Conservation (phyloP, 352 stramenopile genomes). For the Phytophthora hibernalis region DNA sequence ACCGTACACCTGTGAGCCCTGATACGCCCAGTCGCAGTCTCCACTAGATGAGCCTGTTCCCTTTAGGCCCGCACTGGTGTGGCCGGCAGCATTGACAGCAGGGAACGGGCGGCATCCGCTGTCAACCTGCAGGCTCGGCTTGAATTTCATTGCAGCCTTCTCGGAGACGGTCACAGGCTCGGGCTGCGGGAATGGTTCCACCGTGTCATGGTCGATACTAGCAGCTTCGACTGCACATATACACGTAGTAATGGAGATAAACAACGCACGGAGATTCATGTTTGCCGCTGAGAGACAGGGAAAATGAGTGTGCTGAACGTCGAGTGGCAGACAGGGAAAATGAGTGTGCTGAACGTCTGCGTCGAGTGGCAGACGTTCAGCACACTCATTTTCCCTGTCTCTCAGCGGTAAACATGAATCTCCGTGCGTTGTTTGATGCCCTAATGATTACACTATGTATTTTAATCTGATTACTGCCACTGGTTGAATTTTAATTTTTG, state of each 20-base stretch:
- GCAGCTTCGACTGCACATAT: background rate
- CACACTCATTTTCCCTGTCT: too few relatives aligned
- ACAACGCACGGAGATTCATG: background rate
- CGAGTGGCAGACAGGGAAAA: too few relatives aligned
- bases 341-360: too few relatives aligned
- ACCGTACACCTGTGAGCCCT: slow-evolving; percentile 19
- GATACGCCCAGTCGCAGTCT: background rate
- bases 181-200: slow-evolving; percentile 16
- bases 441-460: too few relatives aligned
- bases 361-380: too few relatives aligned
- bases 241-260: background rate
- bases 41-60: background rate
- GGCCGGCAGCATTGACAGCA: slow-evolving; percentile 30
- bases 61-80: slow-evolving; percentile 35
- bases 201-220: background rate
- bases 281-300: too few relatives aligned
- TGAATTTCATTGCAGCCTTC: slow-evolving; percentile 37
- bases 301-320: too few relatives aligned
- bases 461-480: too few relatives aligned
- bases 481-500: too few relatives aligned
- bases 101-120: slow-evolving; percentile 42
- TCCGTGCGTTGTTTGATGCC: background rate
- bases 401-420: too few relatives aligned
- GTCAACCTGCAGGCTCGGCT: slow-evolving; percentile 35
- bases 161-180: slow-evolving; percentile 20